A percentile compares a stretch with the other conserved stretches of the same genome.
Conservation (phyloP, 129 eudicot species). For the Flaveria ramosissima region DNA sequence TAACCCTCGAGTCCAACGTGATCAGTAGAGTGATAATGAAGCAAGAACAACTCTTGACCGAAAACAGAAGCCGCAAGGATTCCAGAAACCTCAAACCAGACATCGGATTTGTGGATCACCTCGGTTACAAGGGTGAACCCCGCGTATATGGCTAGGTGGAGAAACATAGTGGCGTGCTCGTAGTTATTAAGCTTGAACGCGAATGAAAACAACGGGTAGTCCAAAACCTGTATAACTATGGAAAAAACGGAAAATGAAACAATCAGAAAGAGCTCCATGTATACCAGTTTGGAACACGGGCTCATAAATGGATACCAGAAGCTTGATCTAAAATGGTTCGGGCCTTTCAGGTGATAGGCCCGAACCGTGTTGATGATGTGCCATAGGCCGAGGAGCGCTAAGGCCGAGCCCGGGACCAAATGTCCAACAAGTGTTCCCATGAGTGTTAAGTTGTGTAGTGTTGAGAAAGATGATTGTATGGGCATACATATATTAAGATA, state of each 20-base stretch:
- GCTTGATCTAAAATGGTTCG: conserved; percentile 50
- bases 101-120: conserved; percentile 42
- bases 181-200: conserved; percentile 62
- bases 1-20: conserved; percentile 90
- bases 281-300: conserved; percentile 43
- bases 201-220: conserved; percentile 50
- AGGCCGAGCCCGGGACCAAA: conserved; percentile 71
- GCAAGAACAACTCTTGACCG: conserved; percentile 76
- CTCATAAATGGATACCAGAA: conserved; percentile 69
- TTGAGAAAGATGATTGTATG: conserved; percentile 8
- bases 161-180: conserved; percentile 84
- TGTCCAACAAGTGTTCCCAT: conserved; percentile 87
- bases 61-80: conserved; percentile 77
- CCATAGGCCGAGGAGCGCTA: conserved; percentile 74
- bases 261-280: conserved; percentile 65
- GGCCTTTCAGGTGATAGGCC: conserved; percentile 55
- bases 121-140: conserved; percentile 60
- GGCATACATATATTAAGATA: conserved; percentile 30
- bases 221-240: conserved; percentile 57
- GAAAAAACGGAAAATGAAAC: conserved; percentile 59
- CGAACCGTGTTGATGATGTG: conserved; percentile 60
- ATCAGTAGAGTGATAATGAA: conserved; percentile 80
- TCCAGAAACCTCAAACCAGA: conserved; percentile 51
- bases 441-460: conserved; percentile 10
- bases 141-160: conserved; percentile 63